These are phyloP conservation scores for Myxozyma vanderwaltii DNA, from an alignment of 805 yeast species.

Conservation along the genomic window DNA sequence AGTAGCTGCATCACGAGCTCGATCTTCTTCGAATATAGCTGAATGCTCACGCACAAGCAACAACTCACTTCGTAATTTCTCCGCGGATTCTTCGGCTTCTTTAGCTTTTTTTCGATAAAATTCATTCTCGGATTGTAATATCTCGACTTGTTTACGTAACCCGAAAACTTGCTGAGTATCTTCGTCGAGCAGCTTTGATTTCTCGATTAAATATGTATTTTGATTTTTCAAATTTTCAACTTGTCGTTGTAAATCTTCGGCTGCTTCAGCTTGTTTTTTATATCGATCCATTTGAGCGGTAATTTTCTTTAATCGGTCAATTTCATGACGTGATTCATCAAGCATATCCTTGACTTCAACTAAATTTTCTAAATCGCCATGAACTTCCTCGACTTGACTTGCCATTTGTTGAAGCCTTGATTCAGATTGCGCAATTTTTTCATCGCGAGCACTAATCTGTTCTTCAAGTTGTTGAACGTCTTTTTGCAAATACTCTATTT, in stretches of 20 bases:
- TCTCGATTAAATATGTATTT: constrained; percentile 29
- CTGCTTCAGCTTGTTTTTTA: constrained; percentile 20
- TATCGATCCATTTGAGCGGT: constrained; percentile 25
- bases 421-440: constrained; percentile 16
- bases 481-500: constrained; percentile 26
- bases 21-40: constrained; percentile 13
- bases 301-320: constrained; percentile 18
- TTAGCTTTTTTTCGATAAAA: constrained; percentile 22
- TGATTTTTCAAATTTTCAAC: constrained; percentile 18
- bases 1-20: constrained; percentile 7
- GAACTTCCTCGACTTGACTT: constrained; percentile 17
- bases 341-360: constrained; percentile 16
- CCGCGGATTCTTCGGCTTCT: constrained; percentile 14
- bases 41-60: constrained; percentile 5
- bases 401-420: constrained; percentile 3
- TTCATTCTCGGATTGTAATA: constrained; percentile 23
- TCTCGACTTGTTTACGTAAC: constrained; percentile 27
- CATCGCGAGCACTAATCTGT: constrained; percentile 18
- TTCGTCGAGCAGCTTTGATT: constrained; percentile 29
- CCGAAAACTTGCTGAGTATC: constrained; percentile 31
- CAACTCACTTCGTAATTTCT: constrained; percentile 9
- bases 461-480: constrained; percentile 30
- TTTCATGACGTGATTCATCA: constrained; percentile 31
- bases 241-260: constrained; percentile 16
- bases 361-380: constrained; percentile 13